phyloP scores from a whole-genome alignment of 202 grass and related monocot species.

The Zizania palustris region DNA sequence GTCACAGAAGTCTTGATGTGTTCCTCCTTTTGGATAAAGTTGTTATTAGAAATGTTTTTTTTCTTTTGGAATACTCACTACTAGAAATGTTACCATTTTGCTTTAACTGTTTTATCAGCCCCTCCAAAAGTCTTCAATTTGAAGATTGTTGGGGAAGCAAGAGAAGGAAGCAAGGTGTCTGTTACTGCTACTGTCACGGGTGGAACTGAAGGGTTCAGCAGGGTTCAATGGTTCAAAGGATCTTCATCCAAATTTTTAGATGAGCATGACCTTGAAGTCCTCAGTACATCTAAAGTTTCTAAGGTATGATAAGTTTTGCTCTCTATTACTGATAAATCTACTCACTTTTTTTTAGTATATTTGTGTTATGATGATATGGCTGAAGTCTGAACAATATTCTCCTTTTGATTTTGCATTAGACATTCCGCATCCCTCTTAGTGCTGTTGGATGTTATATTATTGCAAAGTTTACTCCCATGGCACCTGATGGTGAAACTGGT shows the following conservation, averaged over 20 bases:
- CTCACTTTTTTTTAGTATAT: slow-evolving; percentile 32
- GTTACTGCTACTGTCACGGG: slow-evolving; percentile 69
- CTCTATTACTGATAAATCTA: slow-evolving; percentile 25
- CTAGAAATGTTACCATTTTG: slow-evolving; percentile 38
- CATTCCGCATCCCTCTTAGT: slow-evolving; percentile 80
- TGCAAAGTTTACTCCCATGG: slow-evolving; percentile 86
- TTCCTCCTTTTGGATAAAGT: slow-evolving; percentile 9
- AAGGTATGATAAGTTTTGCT: slow-evolving; percentile 62
- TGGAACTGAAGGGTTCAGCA: slow-evolving; percentile 75
- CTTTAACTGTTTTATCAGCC: slow-evolving; percentile 54
- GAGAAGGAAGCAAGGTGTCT: slow-evolving; percentile 88
- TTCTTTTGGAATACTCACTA: not conserved
- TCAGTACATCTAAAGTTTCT: slow-evolving; percentile 82
- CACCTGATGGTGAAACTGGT: slow-evolving; percentile 91
- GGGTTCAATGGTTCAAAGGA: slow-evolving; percentile 98
- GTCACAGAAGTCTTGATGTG: slow-evolving; percentile 5
- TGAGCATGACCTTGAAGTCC: slow-evolving; percentile 75
- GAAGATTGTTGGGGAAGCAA: slow-evolving; percentile 77
- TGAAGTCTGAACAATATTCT: slow-evolving; percentile 32
- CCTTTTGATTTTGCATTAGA: slow-evolving; percentile 53
- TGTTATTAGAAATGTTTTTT: slow-evolving; percentile 19
- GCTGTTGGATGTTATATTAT: slow-evolving; percentile 83
- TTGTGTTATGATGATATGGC: slow-evolving; percentile 33
- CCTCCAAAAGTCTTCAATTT: slow-evolving; percentile 87
- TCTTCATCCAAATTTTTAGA: slow-evolving; percentile 58